phyloP scores from a whole-genome alignment of 495 filamentous ascomycete genomes.

The Melanomma pulvis-pyrius region DNA sequence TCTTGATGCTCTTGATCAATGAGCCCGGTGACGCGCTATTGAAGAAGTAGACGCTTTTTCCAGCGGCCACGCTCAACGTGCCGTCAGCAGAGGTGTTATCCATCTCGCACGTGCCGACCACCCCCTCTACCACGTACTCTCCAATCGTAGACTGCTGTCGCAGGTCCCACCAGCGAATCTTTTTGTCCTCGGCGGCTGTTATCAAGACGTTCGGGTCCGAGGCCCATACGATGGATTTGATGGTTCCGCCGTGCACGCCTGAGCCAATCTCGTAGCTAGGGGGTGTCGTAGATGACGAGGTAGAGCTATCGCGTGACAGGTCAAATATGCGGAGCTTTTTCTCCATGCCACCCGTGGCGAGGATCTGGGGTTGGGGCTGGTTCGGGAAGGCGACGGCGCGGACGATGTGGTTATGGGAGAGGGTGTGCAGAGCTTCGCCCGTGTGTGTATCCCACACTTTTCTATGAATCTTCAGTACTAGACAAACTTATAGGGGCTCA shows the following conservation, averaged over 20 bases:
- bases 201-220: constrained; percentile 82
- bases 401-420: constrained; percentile 92
- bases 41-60: constrained; percentile 92
- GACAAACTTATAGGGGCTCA: constrained; percentile 17
- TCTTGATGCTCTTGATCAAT: constrained; percentile 74
- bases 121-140: constrained; percentile 73
- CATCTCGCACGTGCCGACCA: constrained; percentile 88
- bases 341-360: constrained; percentile 92
- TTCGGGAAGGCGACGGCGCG: constrained; percentile 87
- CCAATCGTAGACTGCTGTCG: constrained; percentile 70
- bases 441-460: constrained; percentile 97
- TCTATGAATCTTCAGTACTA: constrained; percentile 46
- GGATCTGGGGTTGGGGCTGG: constrained; percentile 69
- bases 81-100: constrained; percentile 41
- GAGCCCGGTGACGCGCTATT: constrained; percentile 69
- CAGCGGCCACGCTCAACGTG: constrained; percentile 69
- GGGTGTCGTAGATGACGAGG: constrained; percentile 20
- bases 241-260: constrained; percentile 78
- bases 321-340: constrained; percentile 97
- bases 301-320: constrained; percentile 53
- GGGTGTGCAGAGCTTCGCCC: constrained; percentile 83
- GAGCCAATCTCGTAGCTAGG: constrained; percentile 77
- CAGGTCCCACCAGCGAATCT: constrained; percentile 92
- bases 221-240: constrained; percentile 95
- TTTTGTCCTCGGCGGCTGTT: constrained; percentile 87